A percentile compares a stretch with the other conserved stretches of the same genome.
phyloP scores from a whole-genome alignment of 2,329 filamentous ascomycete genomes.

The Aspergillus fumigatus region DNA sequence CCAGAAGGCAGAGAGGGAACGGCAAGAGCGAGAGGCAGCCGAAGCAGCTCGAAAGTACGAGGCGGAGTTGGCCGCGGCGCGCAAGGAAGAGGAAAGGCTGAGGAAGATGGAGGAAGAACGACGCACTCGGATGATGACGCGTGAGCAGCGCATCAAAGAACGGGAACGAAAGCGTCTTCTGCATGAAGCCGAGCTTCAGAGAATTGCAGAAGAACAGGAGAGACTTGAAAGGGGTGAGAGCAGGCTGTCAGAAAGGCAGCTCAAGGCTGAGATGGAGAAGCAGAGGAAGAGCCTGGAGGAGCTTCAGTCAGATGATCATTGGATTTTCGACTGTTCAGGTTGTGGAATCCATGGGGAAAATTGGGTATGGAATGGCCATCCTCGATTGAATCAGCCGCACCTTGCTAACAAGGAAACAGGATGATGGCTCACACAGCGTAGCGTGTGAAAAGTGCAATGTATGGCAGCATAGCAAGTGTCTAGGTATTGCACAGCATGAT shows the following conservation, averaged over 20 bases:
- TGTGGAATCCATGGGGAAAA: slow-evolving; percentile 89
- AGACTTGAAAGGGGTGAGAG: slow-evolving; percentile 52
- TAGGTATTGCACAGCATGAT: slow-evolving; percentile 71
- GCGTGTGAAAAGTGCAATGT: slow-evolving; percentile 91
- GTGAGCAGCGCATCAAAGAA: slow-evolving; percentile 81
- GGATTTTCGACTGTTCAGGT: slow-evolving; percentile 87
- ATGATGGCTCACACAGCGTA: slow-evolving; percentile 90
- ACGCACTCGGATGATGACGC: slow-evolving; percentile 72
- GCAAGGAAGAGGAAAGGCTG: slow-evolving; percentile 54
- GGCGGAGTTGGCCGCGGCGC: slow-evolving; percentile 60
- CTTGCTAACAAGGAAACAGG: slow-evolving; percentile 43
- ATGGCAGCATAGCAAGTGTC: slow-evolving; percentile 95
- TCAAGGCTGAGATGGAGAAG: slow-evolving; percentile 77
- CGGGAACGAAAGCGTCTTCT: slow-evolving; percentile 77
- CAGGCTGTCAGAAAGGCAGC: slow-evolving; percentile 70
- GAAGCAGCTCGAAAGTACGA: slow-evolving; percentile 66
- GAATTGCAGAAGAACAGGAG: slow-evolving; percentile 71
- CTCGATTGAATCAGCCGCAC: not conserved
- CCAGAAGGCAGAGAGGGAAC: slow-evolving; percentile 72
- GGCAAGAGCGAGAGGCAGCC: slow-evolving; percentile 64
- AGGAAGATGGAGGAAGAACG: slow-evolving; percentile 69
- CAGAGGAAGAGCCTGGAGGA: slow-evolving; percentile 71
- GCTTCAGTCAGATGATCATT: slow-evolving; percentile 72
- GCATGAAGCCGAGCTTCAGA: slow-evolving; percentile 77
- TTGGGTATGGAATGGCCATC: slow-evolving; percentile 40